Base-by-base conservation (phyloP, 73 alveolate species). In the Uronychia setigera region DNA sequence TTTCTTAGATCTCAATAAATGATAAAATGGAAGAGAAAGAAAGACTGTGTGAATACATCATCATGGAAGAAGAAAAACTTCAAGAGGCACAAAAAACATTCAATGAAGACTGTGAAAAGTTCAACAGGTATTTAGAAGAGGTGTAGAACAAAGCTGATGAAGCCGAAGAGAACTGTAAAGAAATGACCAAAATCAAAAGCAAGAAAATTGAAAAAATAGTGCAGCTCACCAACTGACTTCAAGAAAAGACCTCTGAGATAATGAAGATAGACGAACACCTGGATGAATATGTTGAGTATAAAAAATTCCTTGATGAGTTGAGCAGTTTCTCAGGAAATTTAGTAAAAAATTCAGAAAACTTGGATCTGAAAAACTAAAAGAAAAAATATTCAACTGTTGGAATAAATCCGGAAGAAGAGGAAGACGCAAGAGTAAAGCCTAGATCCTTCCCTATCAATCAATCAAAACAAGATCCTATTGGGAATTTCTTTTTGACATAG, bases 11-110 rank as follows among this genome's bases (percentile, higher is more conserved):
- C 19, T 67, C 79, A 9, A 67, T 1, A 1, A 29, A 67, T 5
- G 32, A 67, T n/a, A 67, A 67, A 67, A 32, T 26, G 28, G 79
- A 67, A 67, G 79, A 67, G 28, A 9, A 32, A 9, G 13, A 67
- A 67, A 9, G 79, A 13, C 31, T 67, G 5, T 26, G 28, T 67
- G 79, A 67, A 67, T 67, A 26, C 79, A 67, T 67, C 31, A n/a
- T 67, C 5, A 67, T 67, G 79, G 79, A 67, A 67, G 79, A 67
- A 67, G 79, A 67, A n/a, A 9, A 32, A 1, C 31, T 67, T 1
- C 28, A 67, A 5, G 79, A 67, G 19, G 79, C 79, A 26, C 19
- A 67, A n/a, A 67, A 26, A 67, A 32, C 79, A 9, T 67, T 67
- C 28, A 32, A 67, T n/a, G 79, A 67, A n/a, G 79, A 67, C 31